Conservation (phyloP, 2,329 filamentous ascomycete species). For the Claviceps maximensis region DNA sequence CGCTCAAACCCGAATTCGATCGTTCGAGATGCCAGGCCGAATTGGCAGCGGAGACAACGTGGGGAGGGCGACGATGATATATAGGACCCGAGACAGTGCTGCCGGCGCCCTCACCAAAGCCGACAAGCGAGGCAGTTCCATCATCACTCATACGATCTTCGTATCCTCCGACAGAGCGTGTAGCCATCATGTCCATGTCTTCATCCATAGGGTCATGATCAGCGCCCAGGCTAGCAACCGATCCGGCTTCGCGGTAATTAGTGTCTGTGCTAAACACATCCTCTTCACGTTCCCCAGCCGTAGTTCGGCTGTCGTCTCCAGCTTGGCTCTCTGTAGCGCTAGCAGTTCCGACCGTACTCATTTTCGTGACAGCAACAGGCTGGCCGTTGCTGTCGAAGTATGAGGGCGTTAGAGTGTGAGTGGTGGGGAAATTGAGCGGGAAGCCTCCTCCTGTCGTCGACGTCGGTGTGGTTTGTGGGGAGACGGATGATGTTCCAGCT, state of each 20-base stretch:
- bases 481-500: slow-evolving; percentile 23
- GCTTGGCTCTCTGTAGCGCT: slow-evolving; percentile 68
- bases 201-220: slow-evolving; percentile 39
- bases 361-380: slow-evolving; percentile 56
- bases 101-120: slow-evolving; percentile 83
- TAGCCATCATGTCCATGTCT: slow-evolving; percentile 32
- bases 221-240: slow-evolving; percentile 41
- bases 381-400: slow-evolving; percentile 73
- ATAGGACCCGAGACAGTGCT: slow-evolving; percentile 73
- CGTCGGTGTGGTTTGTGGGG: slow-evolving; percentile 37
- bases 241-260: slow-evolving; percentile 42
- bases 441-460: slow-evolving; percentile 28
- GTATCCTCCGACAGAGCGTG: slow-evolving; percentile 35
- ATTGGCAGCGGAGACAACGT: slow-evolving; percentile 24
- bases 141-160: slow-evolving; percentile 77
- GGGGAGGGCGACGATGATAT: slow-evolving; percentile 39
- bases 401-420: slow-evolving; percentile 40
- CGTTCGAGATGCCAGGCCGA: slow-evolving; percentile 34
- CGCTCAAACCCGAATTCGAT: slow-evolving; percentile 38
- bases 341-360: slow-evolving; percentile 82
- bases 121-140: slow-evolving; percentile 69
- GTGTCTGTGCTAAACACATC: slow-evolving; percentile 61
- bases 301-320: slow-evolving; percentile 41
- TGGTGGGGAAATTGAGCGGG: slow-evolving; percentile 24
- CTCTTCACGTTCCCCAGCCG: slow-evolving; percentile 43